phyloP scores from a whole-genome alignment of 1,139 yeast genomes.

The Geotrichum histeridarum region DNA sequence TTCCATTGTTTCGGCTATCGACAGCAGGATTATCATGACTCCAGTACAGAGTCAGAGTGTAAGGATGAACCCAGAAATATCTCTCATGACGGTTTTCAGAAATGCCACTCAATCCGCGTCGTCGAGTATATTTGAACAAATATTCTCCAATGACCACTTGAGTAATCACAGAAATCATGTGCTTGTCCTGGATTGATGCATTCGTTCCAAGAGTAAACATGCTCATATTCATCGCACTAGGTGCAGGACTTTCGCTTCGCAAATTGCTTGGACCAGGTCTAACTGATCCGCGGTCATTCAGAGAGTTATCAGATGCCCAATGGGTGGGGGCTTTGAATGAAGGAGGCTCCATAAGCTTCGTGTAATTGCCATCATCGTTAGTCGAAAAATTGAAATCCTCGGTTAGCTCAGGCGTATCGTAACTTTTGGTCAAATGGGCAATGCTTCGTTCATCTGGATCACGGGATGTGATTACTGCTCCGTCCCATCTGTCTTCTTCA shows the following conservation, averaged over 20 bases:
- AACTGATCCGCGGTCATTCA: background rate
- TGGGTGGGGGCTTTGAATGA: conserved; percentile 3
- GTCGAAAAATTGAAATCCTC: background rate
- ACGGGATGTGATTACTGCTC: background rate
- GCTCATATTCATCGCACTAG: conserved; percentile 23
- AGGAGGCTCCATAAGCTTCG: conserved; percentile 6
- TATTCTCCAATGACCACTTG: conserved; percentile 93
- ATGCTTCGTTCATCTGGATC: conserved; percentile 11
- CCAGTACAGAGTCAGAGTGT: conserved; percentile 88
- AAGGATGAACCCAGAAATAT: conserved; percentile 96
- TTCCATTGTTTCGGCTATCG: conserved; percentile 43
- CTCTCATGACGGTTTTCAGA: conserved; percentile 83
- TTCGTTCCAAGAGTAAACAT: conserved; percentile 59
- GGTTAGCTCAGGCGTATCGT: conserved; percentile 9
- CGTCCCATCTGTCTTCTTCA: conserved; percentile 4
- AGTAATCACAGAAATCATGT: conserved; percentile 81
- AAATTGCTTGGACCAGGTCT: background rate
- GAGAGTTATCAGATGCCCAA: conserved; percentile 1
- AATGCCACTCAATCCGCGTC: conserved; percentile 68
- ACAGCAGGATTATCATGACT: conserved; percentile 74
- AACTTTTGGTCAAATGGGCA: conserved; percentile 2
- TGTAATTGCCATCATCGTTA: background rate
- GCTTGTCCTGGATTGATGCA: conserved; percentile 54
- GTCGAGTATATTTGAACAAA: conserved; percentile 77
- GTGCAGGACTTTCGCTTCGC: conserved; percentile 13